Evolutionary conservation across 179 eudicot genomes (phyloP).

Genomic region (Spergularia azorica): DNA sequence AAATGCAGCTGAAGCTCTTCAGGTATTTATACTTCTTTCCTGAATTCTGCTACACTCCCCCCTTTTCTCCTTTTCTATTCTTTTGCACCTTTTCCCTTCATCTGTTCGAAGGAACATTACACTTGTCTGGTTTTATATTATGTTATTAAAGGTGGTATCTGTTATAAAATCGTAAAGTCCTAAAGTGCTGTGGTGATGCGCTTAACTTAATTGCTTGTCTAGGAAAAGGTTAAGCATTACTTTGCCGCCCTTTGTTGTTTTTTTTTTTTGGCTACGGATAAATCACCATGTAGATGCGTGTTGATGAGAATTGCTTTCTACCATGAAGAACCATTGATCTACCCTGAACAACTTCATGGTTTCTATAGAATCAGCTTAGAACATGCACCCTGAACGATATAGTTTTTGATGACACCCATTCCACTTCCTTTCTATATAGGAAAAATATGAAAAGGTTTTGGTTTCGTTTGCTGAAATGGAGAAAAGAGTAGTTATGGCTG

Average conservation of each 20-base stretch:
- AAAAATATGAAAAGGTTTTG: conserved; percentile 76
- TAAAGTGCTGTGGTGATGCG: too few relatives aligned
- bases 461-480: conserved; percentile 83
- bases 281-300: not conserved
- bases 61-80: too few relatives aligned
- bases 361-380: not conserved
- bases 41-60: not conserved
- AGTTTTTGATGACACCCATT: not conserved
- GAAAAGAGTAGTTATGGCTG: conserved; percentile 94
- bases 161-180: too few relatives aligned
- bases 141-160: not conserved
- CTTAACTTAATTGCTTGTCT: too few relatives aligned
- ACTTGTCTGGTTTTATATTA: not conserved
- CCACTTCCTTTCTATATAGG: conserved; percentile 44
- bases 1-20: conserved; percentile 76
- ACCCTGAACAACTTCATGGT: not conserved
- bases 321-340: not conserved
- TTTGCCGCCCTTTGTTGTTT: too few relatives aligned
- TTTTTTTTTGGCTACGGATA: too few relatives aligned
- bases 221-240: too few relatives aligned
- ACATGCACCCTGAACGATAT: too few relatives aligned
- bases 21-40: conserved; percentile 46
- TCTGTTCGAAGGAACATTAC: not conserved
- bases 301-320: not conserved
- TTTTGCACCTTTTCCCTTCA: not conserved